Evolutionary conservation across 2,329 filamentous ascomycete species (phyloP).

Genomic region (Emergomyces orientalis): DNA sequence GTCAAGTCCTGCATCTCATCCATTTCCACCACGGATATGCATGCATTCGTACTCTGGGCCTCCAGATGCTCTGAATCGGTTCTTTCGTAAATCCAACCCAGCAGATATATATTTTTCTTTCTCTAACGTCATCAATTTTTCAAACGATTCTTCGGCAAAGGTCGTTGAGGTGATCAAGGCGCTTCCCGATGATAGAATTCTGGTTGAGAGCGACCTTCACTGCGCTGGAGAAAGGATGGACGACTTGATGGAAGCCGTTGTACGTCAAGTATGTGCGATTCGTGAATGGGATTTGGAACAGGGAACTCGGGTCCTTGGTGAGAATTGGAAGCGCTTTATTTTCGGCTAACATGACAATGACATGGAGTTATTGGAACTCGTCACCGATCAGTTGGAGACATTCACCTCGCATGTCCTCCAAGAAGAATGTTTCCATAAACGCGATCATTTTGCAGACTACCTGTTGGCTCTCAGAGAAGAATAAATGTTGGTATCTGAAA

Average conservation of each 20-base stretch:
- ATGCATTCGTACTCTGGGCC: slow-evolving; percentile 87
- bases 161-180: slow-evolving; percentile 58
- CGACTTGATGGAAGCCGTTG: slow-evolving; percentile 60
- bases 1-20: slow-evolving; percentile 35
- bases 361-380: neutral
- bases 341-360: slow-evolving; percentile 43
- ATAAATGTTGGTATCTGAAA: neutral
- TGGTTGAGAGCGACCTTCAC: slow-evolving; percentile 88
- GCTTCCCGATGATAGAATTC: slow-evolving; percentile 66
- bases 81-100: slow-evolving; percentile 63
- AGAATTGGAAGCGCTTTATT: slow-evolving; percentile 71
- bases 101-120: slow-evolving; percentile 80
- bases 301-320: slow-evolving; percentile 57
- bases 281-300: slow-evolving; percentile 69
- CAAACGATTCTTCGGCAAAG: slow-evolving; percentile 44
- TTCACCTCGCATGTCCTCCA: neutral
- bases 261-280: slow-evolving; percentile 63
- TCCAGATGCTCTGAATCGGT: slow-evolving; percentile 65
- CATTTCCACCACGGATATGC: slow-evolving; percentile 81
- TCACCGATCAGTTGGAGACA: neutral
- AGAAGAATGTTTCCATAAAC: neutral
- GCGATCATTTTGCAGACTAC: neutral
- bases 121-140: slow-evolving; percentile 72
- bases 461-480: neutral
- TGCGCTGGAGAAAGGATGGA: slow-evolving; percentile 77